Evolutionary conservation across 2,329 filamentous ascomycete genomes (phyloP).

Genomic region (Neophaeococcomyces aloes): DNA sequence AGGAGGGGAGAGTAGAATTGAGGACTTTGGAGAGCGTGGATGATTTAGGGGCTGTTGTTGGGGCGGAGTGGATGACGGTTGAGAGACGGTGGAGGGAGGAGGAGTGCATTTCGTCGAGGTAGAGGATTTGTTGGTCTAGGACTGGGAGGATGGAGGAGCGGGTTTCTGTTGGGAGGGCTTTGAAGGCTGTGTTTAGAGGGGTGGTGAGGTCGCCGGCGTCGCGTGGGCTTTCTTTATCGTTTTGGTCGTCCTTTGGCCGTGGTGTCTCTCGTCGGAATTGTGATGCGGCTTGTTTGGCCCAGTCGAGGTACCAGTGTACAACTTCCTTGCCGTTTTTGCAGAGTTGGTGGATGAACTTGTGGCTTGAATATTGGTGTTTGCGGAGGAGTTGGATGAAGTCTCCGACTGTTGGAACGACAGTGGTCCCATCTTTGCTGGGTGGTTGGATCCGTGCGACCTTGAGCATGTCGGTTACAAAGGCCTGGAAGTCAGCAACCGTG

Average conservation of each 20-base stretch:
- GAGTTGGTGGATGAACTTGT: slow-evolving; percentile 62
- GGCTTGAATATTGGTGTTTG: slow-evolving; percentile 52
- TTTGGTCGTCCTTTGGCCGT: too few species aligned
- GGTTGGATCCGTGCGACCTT: slow-evolving; percentile 37
- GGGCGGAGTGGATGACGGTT: slow-evolving; percentile 40
- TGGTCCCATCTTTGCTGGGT: slow-evolving; percentile 20
- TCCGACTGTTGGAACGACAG: slow-evolving; percentile 50
- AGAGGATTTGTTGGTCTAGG: slow-evolving; percentile 51
- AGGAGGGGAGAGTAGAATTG: slow-evolving; percentile 5
- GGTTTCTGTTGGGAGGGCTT: slow-evolving; percentile 38
- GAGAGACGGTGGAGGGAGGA: slow-evolving; percentile 48
- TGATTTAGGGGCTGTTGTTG: slow-evolving; percentile 14
- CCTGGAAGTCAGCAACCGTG: slow-evolving; percentile 56
- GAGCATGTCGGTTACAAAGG: slow-evolving; percentile 62
- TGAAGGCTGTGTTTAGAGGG: slow-evolving; percentile 33
- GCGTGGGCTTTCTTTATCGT: slow-evolving; percentile 16
- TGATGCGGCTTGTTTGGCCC: slow-evolving; percentile 47
- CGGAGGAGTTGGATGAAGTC: slow-evolving; percentile 60
- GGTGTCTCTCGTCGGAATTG: slow-evolving; percentile 39
- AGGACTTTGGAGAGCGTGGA: slow-evolving; percentile 19
- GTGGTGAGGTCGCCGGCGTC: slow-evolving; percentile 36
- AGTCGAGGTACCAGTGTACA: slow-evolving; percentile 49
- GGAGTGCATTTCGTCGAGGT: slow-evolving; percentile 46
- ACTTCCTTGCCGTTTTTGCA: slow-evolving; percentile 58
- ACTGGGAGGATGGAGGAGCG: slow-evolving; percentile 39